A percentile compares a stretch with the other conserved stretches of the same genome.
phyloP scores from a whole-genome alignment of 371 early-diverging fungal genomes.

The Rhizopus arrhizus region DNA sequence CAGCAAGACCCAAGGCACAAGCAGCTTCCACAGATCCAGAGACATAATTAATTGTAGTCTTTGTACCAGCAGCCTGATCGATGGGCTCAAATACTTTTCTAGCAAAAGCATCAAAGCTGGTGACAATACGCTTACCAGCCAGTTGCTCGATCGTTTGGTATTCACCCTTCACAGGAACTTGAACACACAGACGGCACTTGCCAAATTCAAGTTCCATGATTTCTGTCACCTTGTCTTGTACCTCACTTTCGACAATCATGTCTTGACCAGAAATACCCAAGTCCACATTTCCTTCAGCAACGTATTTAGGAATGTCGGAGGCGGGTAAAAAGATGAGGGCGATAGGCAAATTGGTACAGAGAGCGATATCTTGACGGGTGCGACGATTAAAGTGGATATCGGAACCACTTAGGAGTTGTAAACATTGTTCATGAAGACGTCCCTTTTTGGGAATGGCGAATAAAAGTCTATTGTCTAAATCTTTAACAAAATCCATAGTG shows the following conservation, averaged over 20 bases:
- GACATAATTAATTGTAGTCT: slow-evolving; percentile 81
- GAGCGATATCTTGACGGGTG: slow-evolving; percentile 94
- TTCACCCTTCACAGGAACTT: slow-evolving; percentile 67
- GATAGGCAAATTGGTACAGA: slow-evolving; percentile 88
- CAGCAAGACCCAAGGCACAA: slow-evolving; percentile 95
- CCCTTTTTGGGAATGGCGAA: slow-evolving; percentile 98
- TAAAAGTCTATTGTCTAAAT: slow-evolving; percentile 78
- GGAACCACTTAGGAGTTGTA: slow-evolving; percentile 83
- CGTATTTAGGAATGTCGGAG: slow-evolving; percentile 93
- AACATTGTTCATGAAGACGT: slow-evolving; percentile 90
- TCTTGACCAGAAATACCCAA: slow-evolving; percentile 95
- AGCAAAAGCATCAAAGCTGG: slow-evolving; percentile 84
- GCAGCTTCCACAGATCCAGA: slow-evolving; percentile 96
- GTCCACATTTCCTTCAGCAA: slow-evolving; percentile 93
- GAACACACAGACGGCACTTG: slow-evolving; percentile 88
- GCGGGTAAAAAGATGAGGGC: slow-evolving; percentile 96
- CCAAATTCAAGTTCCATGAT: slow-evolving; percentile 89
- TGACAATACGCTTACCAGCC: slow-evolving; percentile 93
- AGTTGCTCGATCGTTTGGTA: slow-evolving; percentile 64
- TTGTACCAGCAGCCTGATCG: slow-evolving; percentile 59
- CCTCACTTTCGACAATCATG: slow-evolving; percentile 85
- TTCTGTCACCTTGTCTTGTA: slow-evolving; percentile 71
- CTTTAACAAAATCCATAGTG: slow-evolving; percentile 66
- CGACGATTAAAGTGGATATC: slow-evolving; percentile 94
- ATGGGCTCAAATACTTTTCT: slow-evolving; percentile 69